A percentile compares a stretch with the other conserved stretches of the same genome.
Conservation (phyloP, 1,284 basidiomycete genomes). For the Acaromyces ingoldii region DNA sequence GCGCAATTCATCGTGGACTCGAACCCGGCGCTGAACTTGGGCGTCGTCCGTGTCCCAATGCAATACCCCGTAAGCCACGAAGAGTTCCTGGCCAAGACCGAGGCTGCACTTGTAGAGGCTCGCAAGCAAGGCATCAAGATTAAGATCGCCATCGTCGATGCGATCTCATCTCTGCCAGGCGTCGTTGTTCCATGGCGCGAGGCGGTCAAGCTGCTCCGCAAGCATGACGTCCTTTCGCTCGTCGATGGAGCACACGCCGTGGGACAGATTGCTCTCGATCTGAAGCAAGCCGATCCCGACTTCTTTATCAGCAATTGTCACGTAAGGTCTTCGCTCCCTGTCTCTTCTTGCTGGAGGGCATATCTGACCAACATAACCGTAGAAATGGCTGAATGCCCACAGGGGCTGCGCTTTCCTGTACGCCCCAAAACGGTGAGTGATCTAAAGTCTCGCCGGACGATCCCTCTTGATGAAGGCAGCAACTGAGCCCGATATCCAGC, state of each 20-base stretch:
- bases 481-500: no score
- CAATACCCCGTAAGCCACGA: conserved; percentile 40
- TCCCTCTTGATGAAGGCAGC: no score
- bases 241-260: conserved; percentile 81
- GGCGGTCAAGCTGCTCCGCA: conserved; percentile 53
- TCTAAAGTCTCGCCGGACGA: no score
- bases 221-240: conserved; percentile 35
- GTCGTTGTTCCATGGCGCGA: conserved; percentile 73
- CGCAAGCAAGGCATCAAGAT: conserved; percentile 62
- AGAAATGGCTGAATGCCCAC: conserved; percentile 77
- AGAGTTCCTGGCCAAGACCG: conserved; percentile 37
- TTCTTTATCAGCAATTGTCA: conserved; percentile 61
- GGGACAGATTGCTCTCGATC: conserved; percentile 55
- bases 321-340: no score
- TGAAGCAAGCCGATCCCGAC: conserved; percentile 40
- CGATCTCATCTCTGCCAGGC: conserved; percentile 68
- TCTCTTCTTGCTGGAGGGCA: no score
- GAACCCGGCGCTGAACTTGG: background rate
- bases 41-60: conserved; percentile 36
- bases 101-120: conserved; percentile 11
- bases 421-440: no score
- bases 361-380: no score
- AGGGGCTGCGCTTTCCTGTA: conserved; percentile 70
- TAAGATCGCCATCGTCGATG: conserved; percentile 72
- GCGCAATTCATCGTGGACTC: conserved; percentile 45